These are phyloP conservation scores for Lasiodiplodia gonubiensis DNA, from an alignment of 2,329 filamentous ascomycete genomes.

Conservation along the genomic window DNA sequence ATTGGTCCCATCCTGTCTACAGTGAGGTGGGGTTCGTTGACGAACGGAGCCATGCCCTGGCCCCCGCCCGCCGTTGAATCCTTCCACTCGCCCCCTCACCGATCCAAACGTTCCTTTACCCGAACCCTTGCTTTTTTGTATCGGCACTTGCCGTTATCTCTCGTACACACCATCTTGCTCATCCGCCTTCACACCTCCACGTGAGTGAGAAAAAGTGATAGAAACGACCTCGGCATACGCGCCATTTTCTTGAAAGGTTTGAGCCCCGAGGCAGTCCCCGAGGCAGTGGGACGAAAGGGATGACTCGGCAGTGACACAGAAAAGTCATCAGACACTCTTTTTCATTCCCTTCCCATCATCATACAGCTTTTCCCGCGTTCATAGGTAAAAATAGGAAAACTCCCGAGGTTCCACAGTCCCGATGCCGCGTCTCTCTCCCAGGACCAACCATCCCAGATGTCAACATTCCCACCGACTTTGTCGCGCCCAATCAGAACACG, in stretches of 20 bases:
- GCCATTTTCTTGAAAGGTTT: background rate
- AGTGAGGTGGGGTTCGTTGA: conserved; percentile 6
- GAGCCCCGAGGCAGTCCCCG: background rate
- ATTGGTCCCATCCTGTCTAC: conserved; percentile 4
- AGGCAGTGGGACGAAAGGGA: background rate
- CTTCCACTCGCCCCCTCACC: background rate
- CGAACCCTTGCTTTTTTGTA: background rate
- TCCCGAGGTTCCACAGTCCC: background rate
- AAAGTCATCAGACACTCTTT: background rate
- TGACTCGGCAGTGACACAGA: background rate
- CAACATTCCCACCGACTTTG: background rate
- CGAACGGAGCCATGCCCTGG: conserved; percentile 6
- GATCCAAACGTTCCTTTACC: background rate
- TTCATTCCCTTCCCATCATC: background rate
- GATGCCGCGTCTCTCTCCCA: background rate
- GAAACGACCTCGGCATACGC: background rate
- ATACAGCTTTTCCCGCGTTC: background rate
- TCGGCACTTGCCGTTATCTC: conserved; percentile 8
- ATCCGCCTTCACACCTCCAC: background rate
- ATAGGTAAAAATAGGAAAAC: background rate
- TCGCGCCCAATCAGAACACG: background rate
- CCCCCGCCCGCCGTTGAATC: conserved; percentile 3
- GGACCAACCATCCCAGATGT: background rate
- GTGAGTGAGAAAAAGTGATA: background rate
- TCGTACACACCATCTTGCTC: background rate